These are phyloP conservation scores for bread wheat (Triticum aestivum) DNA, from an alignment of 176 grass and related monocot genomes.

Conservation along the genomic window IWGSC_CS_RefSeq_v2.1 NC_057795.1:508374773-508375272, in stretches of 20 bases:
- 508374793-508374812: conserved; percentile 45
- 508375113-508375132: conserved; percentile 22
- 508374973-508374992: conserved; percentile 42
- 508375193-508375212: neutral
- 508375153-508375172: neutral
- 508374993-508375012: conserved; percentile 31
- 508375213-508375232: neutral
- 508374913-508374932: conserved; percentile 24
- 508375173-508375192: conserved; percentile 31
- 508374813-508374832: conserved; percentile 22
- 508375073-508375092: neutral
- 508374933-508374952: conserved; percentile 8
- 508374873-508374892: conserved; percentile 27
- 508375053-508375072: too few species aligned
- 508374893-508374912: neutral
- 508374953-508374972: conserved; percentile 40
- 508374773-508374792: conserved; percentile 58
- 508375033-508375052: conserved; percentile 14
- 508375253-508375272: neutral
- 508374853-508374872: neutral
- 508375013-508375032: conserved; percentile 20
- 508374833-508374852: conserved; percentile 29
- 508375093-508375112: conserved; percentile 17
- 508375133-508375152: conserved; percentile 1
- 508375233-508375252: neutral